Conservation (phyloP, 2,329 filamentous ascomycete species). For the Pseudopithomyces chartarum region DNA sequence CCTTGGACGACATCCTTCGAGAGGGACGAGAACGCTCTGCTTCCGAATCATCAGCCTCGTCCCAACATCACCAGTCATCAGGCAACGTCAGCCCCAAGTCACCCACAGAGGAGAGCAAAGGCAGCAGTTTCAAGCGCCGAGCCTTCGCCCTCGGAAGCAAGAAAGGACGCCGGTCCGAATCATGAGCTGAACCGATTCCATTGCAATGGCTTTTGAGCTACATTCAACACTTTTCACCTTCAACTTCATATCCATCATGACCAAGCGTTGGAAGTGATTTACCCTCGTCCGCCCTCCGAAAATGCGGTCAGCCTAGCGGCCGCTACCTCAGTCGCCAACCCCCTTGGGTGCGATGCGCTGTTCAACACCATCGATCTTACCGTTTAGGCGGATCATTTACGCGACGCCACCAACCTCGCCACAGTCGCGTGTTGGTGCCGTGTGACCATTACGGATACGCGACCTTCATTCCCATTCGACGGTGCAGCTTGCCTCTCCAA, state of each 20-base stretch:
- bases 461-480: neutral
- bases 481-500: neutral
- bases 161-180: conserved; percentile 30
- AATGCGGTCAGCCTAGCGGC: neutral
- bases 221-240: neutral
- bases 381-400: neutral
- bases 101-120: conserved; percentile 33
- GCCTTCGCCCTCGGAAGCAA: conserved; percentile 41
- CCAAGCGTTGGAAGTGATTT: conserved; percentile 39
- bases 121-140: conserved; percentile 26
- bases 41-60: conserved; percentile 37
- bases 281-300: neutral
- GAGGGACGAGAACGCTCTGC: conserved; percentile 43
- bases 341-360: neutral
- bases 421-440: neutral
- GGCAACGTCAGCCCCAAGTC: conserved; percentile 35
- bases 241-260: conserved; percentile 14
- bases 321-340: neutral
- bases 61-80: conserved; percentile 20
- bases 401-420: conserved; percentile 3
- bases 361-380: neutral
- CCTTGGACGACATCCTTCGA: conserved; percentile 45
- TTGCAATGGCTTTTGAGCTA: neutral
- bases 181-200: conserved; percentile 11
- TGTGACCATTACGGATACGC: neutral